Conservation (phyloP, 495 filamentous ascomycete genomes). For the Friedmanniomyces simplex region DNA sequence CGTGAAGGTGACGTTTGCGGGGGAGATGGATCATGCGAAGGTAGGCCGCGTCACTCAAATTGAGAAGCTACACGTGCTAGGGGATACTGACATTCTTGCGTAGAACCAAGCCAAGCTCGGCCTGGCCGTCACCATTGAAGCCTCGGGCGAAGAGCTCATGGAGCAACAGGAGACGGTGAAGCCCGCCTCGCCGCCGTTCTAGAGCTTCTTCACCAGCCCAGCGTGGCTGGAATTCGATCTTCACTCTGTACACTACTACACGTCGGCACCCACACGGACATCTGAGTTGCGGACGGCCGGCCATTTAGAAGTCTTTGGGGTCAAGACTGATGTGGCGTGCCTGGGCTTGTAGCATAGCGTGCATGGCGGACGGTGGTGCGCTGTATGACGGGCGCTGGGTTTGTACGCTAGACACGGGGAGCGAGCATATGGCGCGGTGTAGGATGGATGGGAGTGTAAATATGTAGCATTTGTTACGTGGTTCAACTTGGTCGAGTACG, state of each 20-base stretch:
- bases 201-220: no score
- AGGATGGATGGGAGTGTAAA: neutral
- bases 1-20: constrained; percentile 85
- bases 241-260: constrained; percentile 11
- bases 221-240: neutral
- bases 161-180: constrained; percentile 70
- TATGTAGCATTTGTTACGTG: neutral
- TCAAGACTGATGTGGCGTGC: no score
- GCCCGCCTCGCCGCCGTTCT: constrained; percentile 30
- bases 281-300: no score
- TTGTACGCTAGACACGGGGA: neutral
- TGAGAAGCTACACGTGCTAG: neutral
- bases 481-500: neutral
- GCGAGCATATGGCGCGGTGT: neutral
- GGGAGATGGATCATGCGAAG: constrained; percentile 93
- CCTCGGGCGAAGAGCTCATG: constrained; percentile 78
- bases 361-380: neutral
- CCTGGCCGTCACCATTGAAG: constrained; percentile 87
- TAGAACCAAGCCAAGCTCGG: constrained; percentile 94
- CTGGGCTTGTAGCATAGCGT: neutral
- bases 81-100: neutral
- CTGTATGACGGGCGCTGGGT: neutral
- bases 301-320: no score
- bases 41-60: constrained; percentile 41
- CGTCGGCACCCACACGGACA: neutral